Base-by-base conservation (phyloP, 176 grass and related monocot species). In the Aegilops sharonensis region DNA sequence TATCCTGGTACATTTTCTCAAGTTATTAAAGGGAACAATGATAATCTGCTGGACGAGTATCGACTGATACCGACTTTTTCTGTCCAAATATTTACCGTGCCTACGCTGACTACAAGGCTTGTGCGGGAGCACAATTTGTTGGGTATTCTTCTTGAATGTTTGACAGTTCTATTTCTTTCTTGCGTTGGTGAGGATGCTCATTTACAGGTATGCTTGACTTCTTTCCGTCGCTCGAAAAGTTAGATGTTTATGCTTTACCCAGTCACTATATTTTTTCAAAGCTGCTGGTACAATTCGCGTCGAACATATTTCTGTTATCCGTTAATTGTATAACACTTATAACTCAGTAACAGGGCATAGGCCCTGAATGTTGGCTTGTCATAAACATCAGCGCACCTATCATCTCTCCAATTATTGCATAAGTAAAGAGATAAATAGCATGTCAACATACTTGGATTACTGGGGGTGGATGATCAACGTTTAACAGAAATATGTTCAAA, bases 21-120 rank as follows among this genome's bases (percentile, higher is more conserved):
- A 89, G 83, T 99, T 77, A 85, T 87, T 67, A 91, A 91, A 88
- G 86, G 86, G 68, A 79, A 72, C 15, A 91, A 56, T 37, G 89
- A 93, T 78, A 68, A 80, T 8, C 64, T 79, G 25, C 69, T 88
- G 67, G 97, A 94, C 21, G 85, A 89, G 1, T 97, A 93, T 80
- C 90, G 86, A 25, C 60, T 99, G 67, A 50, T 99, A 81, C 62
- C 57, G 75, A 93, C 77, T 24, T 97, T 99, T 59, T 93, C 97
- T 50, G 97, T 99, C 68, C 97, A 99, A 89, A 97, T 99, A 89
- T 99, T 99, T 81, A 99, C 97, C 34, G 97, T 99, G 62, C 85
- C 90, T 64, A 90, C 87, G 14, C 67, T 99, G 77, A 94, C 92
- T 66, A 48, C 84, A 64, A 90, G 90, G 73, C 92, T 99, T 84